phyloP scores from a whole-genome alignment of 2,329 filamentous ascomycete genomes.

The Aspergillus brasiliensis region DNA sequence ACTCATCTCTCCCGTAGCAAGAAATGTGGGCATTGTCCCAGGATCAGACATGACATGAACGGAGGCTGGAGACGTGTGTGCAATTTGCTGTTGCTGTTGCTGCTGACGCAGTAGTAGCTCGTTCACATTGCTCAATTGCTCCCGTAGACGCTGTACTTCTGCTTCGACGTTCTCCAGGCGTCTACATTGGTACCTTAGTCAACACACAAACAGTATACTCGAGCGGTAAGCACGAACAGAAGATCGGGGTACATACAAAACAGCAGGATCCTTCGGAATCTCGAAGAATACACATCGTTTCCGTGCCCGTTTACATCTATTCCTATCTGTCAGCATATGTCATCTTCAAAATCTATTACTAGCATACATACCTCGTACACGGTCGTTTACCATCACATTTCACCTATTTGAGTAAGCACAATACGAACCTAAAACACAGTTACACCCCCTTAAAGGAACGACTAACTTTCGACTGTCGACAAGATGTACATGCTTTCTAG shows the following conservation, averaged over 20 bases:
- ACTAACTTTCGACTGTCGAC: constrained; percentile 40
- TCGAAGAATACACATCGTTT: constrained; percentile 43
- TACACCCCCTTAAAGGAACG: not conserved
- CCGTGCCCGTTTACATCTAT: constrained; percentile 35
- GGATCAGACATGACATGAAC: constrained; percentile 1
- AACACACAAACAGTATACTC: not conserved
- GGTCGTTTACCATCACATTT: constrained; percentile 42
- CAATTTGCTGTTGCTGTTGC: not conserved
- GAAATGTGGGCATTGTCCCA: constrained; percentile 1
- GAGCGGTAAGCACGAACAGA: too few relatives aligned
- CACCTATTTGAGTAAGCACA: constrained; percentile 23
- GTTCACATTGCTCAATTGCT: constrained; percentile 31
- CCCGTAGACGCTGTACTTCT: constrained; percentile 32
- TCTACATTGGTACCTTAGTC: constrained; percentile 19
- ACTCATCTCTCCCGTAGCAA: not conserved
- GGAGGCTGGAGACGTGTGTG: not conserved
- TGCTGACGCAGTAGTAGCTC: constrained; percentile 18
- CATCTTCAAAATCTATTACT: not conserved
- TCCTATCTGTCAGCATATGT: not conserved
- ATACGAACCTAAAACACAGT: not conserved
- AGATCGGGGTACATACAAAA: constrained; percentile 31
- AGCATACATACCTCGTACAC: constrained; percentile 33
- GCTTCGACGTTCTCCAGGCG: constrained; percentile 37
- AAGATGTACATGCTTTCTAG: constrained; percentile 42
- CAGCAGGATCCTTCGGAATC: constrained; percentile 33